Conservation (phyloP, 202 grass and related monocot genomes). For the Thinopyrum obtusiflorum region DNA sequence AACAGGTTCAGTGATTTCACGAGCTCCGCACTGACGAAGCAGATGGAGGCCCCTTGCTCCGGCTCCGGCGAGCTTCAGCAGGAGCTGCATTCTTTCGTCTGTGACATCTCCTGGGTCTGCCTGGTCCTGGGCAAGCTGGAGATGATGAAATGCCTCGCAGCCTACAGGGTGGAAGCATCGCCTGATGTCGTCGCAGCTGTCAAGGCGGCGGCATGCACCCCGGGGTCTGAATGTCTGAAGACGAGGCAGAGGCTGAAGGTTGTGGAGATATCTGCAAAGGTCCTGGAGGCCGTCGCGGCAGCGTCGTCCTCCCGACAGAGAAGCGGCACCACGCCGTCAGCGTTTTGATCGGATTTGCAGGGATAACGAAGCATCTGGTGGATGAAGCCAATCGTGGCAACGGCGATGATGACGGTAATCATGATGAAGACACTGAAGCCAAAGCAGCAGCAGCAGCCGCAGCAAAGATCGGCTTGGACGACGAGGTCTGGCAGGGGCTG, state of each 20-base stretch:
- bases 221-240: slow-evolving; percentile 22
- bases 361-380: slow-evolving; percentile 35
- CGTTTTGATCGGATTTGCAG: slow-evolving; percentile 60
- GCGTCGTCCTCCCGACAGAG: slow-evolving; percentile 51
- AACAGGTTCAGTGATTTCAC: slow-evolving; percentile 49
- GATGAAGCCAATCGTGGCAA: slow-evolving; percentile 1
- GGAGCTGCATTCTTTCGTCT: slow-evolving; percentile 45
- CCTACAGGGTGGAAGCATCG: slow-evolving; percentile 59
- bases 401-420: neutral
- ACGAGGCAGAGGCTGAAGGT: slow-evolving; percentile 54
- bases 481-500: slow-evolving; percentile 63
- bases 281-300: slow-evolving; percentile 71
- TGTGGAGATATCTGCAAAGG: slow-evolving; percentile 68
- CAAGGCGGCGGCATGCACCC: neutral
- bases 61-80: neutral
- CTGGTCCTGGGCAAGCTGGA: slow-evolving; percentile 79
- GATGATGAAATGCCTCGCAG: slow-evolving; percentile 75
- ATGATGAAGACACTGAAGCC: neutral
- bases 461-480: slow-evolving; percentile 43
- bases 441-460: neutral
- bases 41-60: neutral
- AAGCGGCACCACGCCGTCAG: slow-evolving; percentile 50
- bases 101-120: slow-evolving; percentile 72
- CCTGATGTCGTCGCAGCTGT: slow-evolving; percentile 33
- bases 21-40: slow-evolving; percentile 23